Base-by-base conservation (phyloP, 176 grass and related monocot species). In the Bonia amplexicaulis region DNA sequence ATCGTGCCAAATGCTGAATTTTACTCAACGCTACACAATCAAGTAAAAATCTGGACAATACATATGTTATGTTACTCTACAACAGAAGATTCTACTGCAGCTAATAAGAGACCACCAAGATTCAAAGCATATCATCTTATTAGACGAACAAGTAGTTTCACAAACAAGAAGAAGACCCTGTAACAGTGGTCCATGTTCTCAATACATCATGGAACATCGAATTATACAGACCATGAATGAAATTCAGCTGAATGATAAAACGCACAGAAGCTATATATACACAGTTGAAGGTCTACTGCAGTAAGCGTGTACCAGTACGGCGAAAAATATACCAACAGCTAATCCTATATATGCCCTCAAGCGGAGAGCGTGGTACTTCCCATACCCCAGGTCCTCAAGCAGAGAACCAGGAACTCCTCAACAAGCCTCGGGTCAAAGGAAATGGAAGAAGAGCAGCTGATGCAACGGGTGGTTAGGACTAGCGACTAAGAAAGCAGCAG, bases 301-400 rank as follows among this genome's bases (percentile, higher is more conserved):
- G 55, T n/a, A 58, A 58, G 20, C 20, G 22, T 55, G 53, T 55
- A 58, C 19, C 31, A 19, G 6, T 70, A 60, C 27, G 12, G 35
- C 4, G 52, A 26, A 33, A 79, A 19, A 51, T 69, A 69, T 48
- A 61, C 12, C 40, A 37, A 29, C 66, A 64, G 33, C 71, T 55
- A 88, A 71, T 65, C 33, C 86, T 85, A 85, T 49, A 39, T 22
- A 79, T 71, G 68, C 67, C 81, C 76, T 80, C 76, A 74, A 84
- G 81, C 26, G 80, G 85, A 81, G 69, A 80, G 44, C 86, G 31
- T 72, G 71, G 57, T 52, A 77, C 51, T 12, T 17, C 76, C 37
- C 49, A 16, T 47, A 40, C n/a, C 73, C 29, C 41, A 62, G 40
- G 83, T 76, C 82, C 88, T 85, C 82, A 77, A 89, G 82, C 71